phyloP scores from a whole-genome alignment of 2,329 filamentous ascomycete genomes.

The Sclerotinia nivalis region DNA sequence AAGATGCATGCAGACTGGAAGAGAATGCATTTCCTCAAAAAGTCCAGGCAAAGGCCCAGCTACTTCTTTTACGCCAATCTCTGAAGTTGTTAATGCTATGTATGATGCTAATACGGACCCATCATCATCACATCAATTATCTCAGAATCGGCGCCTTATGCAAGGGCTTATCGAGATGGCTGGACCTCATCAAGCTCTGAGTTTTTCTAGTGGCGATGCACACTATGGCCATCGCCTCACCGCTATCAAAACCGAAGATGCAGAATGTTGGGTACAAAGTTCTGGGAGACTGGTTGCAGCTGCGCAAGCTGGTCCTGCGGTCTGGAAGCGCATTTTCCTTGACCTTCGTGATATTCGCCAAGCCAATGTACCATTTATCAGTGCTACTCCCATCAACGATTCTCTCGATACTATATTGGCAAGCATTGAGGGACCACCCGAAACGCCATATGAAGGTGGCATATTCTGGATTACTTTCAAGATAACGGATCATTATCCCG shows the following conservation, averaged over 20 bases:
- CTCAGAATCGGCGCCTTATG: slow-evolving; percentile 25
- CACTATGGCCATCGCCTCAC: slow-evolving; percentile 21
- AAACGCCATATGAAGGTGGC: slow-evolving; percentile 35
- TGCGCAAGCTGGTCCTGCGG: slow-evolving; percentile 22
- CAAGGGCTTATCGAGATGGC: neutral
- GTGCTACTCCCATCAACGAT: slow-evolving; percentile 30
- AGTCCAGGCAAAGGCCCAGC: no score
- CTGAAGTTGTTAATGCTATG: neutral
- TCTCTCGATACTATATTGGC: slow-evolving; percentile 32
- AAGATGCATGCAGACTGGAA: neutral
- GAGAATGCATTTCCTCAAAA: neutral
- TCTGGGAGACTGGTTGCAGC: slow-evolving; percentile 8
- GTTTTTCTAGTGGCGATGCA: slow-evolving; percentile 24
- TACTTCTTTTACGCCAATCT: neutral
- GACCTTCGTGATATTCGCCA: slow-evolving; percentile 32
- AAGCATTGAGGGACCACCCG: slow-evolving; percentile 35
- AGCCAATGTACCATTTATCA: slow-evolving; percentile 34
- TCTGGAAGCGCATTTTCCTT: slow-evolving; percentile 31
- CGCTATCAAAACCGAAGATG: slow-evolving; percentile 17
- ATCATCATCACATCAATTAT: neutral
- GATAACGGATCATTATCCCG: slow-evolving; percentile 17
- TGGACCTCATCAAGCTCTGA: slow-evolving; percentile 7
- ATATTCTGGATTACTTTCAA: slow-evolving; percentile 34
- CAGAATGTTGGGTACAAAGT: slow-evolving; percentile 15
- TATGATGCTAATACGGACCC: neutral